These are phyloP conservation scores for Pelargonium nanum DNA, from an alignment of 345 rosid species.

Conservation along the genomic window DNA sequence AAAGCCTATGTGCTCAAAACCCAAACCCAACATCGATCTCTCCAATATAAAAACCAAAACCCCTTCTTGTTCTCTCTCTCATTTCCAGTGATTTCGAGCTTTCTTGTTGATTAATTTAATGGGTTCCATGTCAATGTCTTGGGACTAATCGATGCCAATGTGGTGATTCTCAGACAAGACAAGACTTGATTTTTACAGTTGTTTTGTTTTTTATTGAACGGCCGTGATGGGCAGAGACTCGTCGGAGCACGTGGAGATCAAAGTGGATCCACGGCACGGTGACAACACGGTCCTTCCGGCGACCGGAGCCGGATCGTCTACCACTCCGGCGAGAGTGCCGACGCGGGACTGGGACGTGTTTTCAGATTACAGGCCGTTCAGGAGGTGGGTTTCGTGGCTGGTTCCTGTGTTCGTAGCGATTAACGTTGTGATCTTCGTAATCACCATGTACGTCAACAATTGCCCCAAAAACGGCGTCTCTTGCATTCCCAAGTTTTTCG, in stretches of 20 bases:
- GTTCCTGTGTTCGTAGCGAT: constrained; percentile 59
- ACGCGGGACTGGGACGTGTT: constrained; percentile 2
- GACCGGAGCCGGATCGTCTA: too few relatives aligned
- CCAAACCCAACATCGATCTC: too few relatives aligned
- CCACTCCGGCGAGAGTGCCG: constrained; percentile 11
- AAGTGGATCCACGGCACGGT: constrained; percentile 25
- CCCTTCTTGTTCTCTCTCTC: background rate
- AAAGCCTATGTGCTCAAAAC: background rate
- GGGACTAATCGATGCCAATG: too few relatives aligned
- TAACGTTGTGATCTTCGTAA: constrained; percentile 40
- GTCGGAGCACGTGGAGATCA: constrained; percentile 33
- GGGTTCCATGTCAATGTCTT: background rate
- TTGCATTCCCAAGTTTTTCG: constrained; percentile 56
- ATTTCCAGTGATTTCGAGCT: background rate
- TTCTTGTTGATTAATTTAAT: background rate
- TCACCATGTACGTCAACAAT: constrained; percentile 71
- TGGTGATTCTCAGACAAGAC: too few relatives aligned
- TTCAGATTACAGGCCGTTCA: constrained; percentile 39
- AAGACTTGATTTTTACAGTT: too few relatives aligned
- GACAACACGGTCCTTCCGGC: constrained; percentile 11
- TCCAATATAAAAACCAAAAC: too few relatives aligned
- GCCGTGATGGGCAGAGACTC: background rate
- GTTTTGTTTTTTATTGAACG: background rate
- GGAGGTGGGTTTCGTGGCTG: constrained; percentile 68
- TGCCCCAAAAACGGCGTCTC: constrained; percentile 50